Percentiles rank a stretch among this genome's conserved stretches.
phyloP scores from a whole-genome alignment of 768 basidiomycete genomes.

The Aureoboletus auriporus region DNA sequence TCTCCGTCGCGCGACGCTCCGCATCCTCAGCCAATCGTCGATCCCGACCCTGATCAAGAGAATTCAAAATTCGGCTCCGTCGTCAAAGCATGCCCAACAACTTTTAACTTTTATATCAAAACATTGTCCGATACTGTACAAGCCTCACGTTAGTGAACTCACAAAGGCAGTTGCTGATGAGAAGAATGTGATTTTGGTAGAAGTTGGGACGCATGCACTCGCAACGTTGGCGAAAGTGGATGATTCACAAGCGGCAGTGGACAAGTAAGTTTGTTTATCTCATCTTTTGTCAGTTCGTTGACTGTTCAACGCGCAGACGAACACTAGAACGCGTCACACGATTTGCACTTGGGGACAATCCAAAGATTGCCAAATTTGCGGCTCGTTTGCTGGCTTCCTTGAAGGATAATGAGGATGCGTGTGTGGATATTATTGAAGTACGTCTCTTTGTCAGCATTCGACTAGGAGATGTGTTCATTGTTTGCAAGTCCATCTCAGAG shows the following conservation, averaged over 20 bases:
- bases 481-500: slow-evolving; percentile 53
- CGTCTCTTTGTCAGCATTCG: slow-evolving; percentile 10
- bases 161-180: slow-evolving; percentile 68
- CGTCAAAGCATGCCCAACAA: slow-evolving; percentile 43
- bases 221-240: slow-evolving; percentile 64
- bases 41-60: slow-evolving; percentile 78
- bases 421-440: slow-evolving; percentile 63
- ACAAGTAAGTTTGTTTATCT: slow-evolving; percentile 52
- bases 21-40: slow-evolving; percentile 80
- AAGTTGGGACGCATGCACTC: slow-evolving; percentile 72
- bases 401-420: slow-evolving; percentile 47
- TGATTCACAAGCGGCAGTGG: slow-evolving; percentile 49
- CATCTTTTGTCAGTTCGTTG: background rate
- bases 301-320: slow-evolving; percentile 39
- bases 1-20: slow-evolving; percentile 65
- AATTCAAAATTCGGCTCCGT: slow-evolving; percentile 45
- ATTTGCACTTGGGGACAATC: slow-evolving; percentile 55
- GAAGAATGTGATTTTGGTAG: slow-evolving; percentile 50
- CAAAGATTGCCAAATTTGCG: slow-evolving; percentile 80
- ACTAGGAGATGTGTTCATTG: background rate
- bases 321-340: slow-evolving; percentile 61
- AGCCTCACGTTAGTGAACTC: slow-evolving; percentile 72
- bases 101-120: slow-evolving; percentile 67
- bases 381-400: slow-evolving; percentile 65
- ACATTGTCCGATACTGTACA: slow-evolving; percentile 67